Evolutionary conservation across 148 eudicot genomes (phyloP), one percentile per base, ranked within the genome.

Genomic region (Euryodendron excelsum): DNA sequence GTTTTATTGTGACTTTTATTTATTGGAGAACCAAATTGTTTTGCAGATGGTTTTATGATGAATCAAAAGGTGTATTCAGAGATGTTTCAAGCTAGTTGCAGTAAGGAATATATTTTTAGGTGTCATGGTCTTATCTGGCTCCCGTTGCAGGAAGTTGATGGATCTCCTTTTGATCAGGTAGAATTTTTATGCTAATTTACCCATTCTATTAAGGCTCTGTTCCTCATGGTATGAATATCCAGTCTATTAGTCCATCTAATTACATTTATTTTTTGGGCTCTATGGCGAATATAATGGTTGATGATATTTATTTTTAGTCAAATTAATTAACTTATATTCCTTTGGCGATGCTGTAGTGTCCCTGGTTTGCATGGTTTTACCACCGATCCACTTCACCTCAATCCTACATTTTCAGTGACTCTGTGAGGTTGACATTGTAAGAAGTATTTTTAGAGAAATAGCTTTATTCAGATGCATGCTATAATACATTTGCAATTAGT

Each of bases 41-140:
- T 79, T 85, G 89, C 90, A 93, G 98, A 69, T 93, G 98, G 96
- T 91, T 91, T 78, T 93, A 86, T 74, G 98, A 93, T 75, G 93
- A 90, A 80, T 68, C 88, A 45, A 93, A 85, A 78, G 89, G 91
- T 34, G 88, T 90, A 77, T 93, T 93, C 80, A 90, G 94, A 80
- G 96, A 91, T 74, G 89, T 80, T 80, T 87, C 91, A 61, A 82
- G 88, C 84, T 91, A 83, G 84, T 66, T 75, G 75, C 68, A 55
- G 47, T 25, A 8, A 58, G 78, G 45, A 33, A 59, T 33, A 47
- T n/a, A 27, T 56, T n/a, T 60, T 48, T 64, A 20, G 73, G 70
- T 63, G 44, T 7, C 36, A 27, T 31, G 14, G 56, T 64, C 45
- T 23, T 18, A 61, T 59, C 48, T 39, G 36, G 78, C 55, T 48